Base-by-base conservation (phyloP, 2,329 filamentous ascomycete genomes). In the Corinectria fuckeliana region DNA sequence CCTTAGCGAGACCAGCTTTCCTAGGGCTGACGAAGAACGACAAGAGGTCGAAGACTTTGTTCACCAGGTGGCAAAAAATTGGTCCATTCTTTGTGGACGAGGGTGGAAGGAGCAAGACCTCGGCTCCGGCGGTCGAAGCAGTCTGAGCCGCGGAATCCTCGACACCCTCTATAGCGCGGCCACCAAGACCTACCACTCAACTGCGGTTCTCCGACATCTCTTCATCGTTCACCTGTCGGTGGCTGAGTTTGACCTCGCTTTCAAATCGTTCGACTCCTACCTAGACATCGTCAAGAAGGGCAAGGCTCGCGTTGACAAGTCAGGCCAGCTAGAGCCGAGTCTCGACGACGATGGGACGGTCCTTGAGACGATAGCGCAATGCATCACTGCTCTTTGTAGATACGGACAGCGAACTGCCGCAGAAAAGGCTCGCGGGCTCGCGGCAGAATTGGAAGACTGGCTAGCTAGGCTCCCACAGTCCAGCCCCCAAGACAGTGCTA, bases 181-280 rank as follows among this genome's bases (percentile, higher is more conserved):
- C 7, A 92, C 91, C 9, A 97, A 95, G 75, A 97, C 93, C 0
- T 99, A 95, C 71, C 95, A 99, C 76, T 99, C 95, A 1, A 96
- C 94, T 1, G 81, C 92, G 9, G 91, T 98, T 62, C 80, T 99
- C 26, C 85, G 94, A 58, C 87, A 93, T 69, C 82, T 99, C 0
- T 98, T 98, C 72, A 89, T 88, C 10, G 90, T 97, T 2, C 95
- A 99, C 74, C 82, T 94, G 16, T 86, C 92, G 2, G 82, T 97
- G 16, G 92, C 93, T 8, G 94, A 99, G 68, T 98, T 97, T 66
- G 92, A 97, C 56, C 80, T 98, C 48, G 93, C 93, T 1, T 88
- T 96, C 74, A 93, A 93, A 72, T 91, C 95, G 0, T 91, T 97
- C 63, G 91, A 96, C 73, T 93, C 93, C 1, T 99, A 98, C 74